Conservation (phyloP, 73 alveolate genomes). For the Halteria grandinella region DNA sequence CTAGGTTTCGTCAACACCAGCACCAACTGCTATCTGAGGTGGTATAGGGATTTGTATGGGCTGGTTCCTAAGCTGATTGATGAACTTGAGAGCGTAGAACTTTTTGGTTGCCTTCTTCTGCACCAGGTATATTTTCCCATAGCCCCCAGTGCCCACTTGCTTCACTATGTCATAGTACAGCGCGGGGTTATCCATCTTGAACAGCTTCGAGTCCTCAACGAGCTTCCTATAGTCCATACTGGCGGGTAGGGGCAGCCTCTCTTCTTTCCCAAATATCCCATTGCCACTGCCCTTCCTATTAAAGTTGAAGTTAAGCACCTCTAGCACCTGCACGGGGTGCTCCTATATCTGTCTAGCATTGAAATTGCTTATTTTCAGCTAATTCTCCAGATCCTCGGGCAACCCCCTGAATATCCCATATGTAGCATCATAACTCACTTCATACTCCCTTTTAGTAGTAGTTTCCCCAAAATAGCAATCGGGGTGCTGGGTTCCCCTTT, state of each 20-base stretch:
- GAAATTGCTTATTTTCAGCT: conserved; percentile 26
- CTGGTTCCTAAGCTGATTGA: conserved; percentile 4
- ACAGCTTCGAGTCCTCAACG: conserved; percentile 53
- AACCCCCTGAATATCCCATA: conserved; percentile 13
- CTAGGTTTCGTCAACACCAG: no score
- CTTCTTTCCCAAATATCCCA: conserved; percentile 16
- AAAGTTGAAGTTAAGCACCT: conserved; percentile 29
- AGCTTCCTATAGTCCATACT: conserved; percentile 21
- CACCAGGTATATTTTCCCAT: conserved; percentile 57
- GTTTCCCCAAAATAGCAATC: not conserved
- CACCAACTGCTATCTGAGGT: no score
- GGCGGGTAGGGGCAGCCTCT: conserved; percentile 28
- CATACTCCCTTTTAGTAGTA: conserved; percentile 33
- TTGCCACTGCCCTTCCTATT: conserved; percentile 20
- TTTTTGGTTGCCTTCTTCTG: conserved; percentile 33
- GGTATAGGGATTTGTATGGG: no score
- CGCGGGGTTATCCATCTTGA: conserved; percentile 54
- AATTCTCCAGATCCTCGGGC: conserved; percentile 34
- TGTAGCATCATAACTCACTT: conserved; percentile 13
- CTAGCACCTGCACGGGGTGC: conserved; percentile 39
- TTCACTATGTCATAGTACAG: conserved; percentile 50
- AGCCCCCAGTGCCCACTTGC: conserved; percentile 60
- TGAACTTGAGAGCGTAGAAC: conserved; percentile 53
- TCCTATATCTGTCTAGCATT: conserved; percentile 10
- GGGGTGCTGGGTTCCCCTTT: not conserved